Percentiles rank a stretch among this genome's conserved stretches.
These are phyloP conservation scores for Cutaneotrichosporon mucoides DNA, from an alignment of 1,284 basidiomycete genomes.

Conservation along the genomic window DNA sequence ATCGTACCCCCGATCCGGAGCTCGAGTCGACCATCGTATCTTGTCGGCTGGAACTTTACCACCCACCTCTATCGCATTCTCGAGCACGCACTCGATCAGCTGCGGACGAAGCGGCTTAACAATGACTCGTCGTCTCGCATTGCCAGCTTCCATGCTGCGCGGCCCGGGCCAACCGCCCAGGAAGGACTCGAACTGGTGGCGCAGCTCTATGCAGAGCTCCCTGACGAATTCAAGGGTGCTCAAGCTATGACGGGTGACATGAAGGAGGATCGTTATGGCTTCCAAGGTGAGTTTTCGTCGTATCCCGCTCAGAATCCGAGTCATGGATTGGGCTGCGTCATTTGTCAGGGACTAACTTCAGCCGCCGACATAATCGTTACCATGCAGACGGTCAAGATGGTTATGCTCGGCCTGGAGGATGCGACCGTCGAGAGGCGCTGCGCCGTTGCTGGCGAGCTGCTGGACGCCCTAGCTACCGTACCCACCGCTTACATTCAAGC, in stretches of 20 bases:
- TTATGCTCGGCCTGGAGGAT: constrained; percentile 36
- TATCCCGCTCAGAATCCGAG: too few species aligned
- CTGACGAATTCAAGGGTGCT: constrained; percentile 33
- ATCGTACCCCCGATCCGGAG: constrained; percentile 10
- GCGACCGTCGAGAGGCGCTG: constrained; percentile 42
- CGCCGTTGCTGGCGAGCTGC: constrained; percentile 42
- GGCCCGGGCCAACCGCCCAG: constrained; percentile 21
- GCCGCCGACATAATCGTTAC: constrained; percentile 45
- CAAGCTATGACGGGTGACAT: constrained; percentile 38
- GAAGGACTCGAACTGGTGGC: constrained; percentile 34
- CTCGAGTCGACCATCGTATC: constrained; percentile 25
- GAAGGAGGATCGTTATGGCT: constrained; percentile 37
- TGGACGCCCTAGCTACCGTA: constrained; percentile 41
- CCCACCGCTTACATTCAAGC: constrained; percentile 44
- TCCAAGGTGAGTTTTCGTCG: constrained; percentile 30
- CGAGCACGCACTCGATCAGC: constrained; percentile 39
- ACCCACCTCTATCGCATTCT: constrained; percentile 44
- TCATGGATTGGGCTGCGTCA: too few species aligned
- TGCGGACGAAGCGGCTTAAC: constrained; percentile 22
- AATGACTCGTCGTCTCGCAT: constrained; percentile 15
- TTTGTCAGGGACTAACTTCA: constrained; percentile 6
- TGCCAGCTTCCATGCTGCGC: constrained; percentile 23
- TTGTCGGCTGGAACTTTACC: constrained; percentile 46
- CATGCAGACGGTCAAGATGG: constrained; percentile 47
- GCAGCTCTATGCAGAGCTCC: constrained; percentile 34